Percentiles rank a stretch among this genome's conserved stretches.
These are phyloP conservation scores for Verbena officinalis DNA, from an alignment of 257 asterid genomes.

Conservation along the genomic window DNA sequence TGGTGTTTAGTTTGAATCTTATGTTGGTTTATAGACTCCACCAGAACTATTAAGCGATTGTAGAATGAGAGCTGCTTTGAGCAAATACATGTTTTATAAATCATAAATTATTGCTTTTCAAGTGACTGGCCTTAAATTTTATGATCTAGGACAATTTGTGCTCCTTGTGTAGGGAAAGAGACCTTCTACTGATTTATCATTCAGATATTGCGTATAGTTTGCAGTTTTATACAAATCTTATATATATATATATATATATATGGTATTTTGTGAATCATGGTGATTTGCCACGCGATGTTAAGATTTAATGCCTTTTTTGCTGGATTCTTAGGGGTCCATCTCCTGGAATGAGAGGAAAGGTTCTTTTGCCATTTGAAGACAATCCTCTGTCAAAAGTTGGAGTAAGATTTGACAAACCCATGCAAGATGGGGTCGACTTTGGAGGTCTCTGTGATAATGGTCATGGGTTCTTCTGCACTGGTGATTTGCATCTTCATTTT, in stretches of 20 bases:
- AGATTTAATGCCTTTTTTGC: constrained; percentile 31
- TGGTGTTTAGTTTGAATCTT: constrained; percentile 15
- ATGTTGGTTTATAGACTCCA: background rate
- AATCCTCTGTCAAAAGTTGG: constrained; percentile 86
- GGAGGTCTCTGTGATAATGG: constrained; percentile 86
- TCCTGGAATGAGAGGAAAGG: constrained; percentile 84
- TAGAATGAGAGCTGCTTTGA: constrained; percentile 4
- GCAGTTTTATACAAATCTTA: background rate
- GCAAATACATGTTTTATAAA: background rate
- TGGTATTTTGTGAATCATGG: background rate
- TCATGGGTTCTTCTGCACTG: constrained; percentile 95
- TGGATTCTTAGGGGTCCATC: constrained; percentile 77
- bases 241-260: too few relatives aligned
- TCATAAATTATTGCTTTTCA: background rate
- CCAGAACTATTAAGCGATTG: background rate
- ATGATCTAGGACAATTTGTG: constrained; percentile 14
- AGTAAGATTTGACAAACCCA: constrained; percentile 75
- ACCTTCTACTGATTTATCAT: constrained; percentile 3
- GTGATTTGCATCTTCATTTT: constrained; percentile 46
- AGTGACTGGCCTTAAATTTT: constrained; percentile 17
- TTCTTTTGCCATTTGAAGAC: constrained; percentile 74
- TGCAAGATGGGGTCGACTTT: constrained; percentile 87
- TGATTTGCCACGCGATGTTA: constrained; percentile 18
- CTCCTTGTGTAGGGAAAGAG: background rate
- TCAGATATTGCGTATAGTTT: background rate